Conservation (phyloP, 2,329 filamentous ascomycete genomes). For the Ampelomyces quisqualis region DNA sequence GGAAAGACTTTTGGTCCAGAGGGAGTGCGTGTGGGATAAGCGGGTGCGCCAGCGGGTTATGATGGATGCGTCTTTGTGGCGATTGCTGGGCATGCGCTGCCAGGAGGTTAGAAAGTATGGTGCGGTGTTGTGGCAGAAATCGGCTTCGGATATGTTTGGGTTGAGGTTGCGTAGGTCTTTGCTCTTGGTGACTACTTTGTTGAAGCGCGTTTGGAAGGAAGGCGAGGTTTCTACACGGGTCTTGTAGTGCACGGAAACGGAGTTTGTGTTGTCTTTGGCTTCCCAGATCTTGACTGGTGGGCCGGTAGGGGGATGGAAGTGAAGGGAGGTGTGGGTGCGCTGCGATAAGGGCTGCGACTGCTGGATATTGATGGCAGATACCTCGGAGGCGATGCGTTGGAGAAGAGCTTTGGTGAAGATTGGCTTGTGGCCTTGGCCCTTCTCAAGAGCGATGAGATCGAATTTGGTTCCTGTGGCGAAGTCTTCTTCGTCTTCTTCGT, state of each 20-base stretch:
- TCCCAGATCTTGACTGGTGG: background rate
- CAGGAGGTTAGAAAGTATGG: slow-evolving; percentile 1
- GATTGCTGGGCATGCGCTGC: background rate
- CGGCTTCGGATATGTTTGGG: background rate
- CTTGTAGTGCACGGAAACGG: slow-evolving; percentile 4
- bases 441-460: slow-evolving; percentile 1
- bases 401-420: slow-evolving; percentile 5
- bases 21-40: background rate
- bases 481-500: background rate
- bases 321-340: background rate
- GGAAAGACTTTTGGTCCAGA: slow-evolving; percentile 2
- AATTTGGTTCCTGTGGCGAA: background rate
- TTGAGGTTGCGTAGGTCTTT: background rate
- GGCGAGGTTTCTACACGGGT: slow-evolving; percentile 10
- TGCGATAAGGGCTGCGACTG: background rate
- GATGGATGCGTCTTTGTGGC: background rate
- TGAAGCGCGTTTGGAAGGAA: slow-evolving; percentile 4
- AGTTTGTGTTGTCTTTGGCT: background rate
- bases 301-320: background rate
- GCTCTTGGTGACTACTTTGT: background rate
- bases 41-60: background rate
- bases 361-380: background rate
- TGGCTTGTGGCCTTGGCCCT: background rate
- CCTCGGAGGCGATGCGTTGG: background rate
- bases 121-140: background rate